phyloP scores from a whole-genome alignment of 116 monocot genomes.

The Trichopus zeylanicus region DNA sequence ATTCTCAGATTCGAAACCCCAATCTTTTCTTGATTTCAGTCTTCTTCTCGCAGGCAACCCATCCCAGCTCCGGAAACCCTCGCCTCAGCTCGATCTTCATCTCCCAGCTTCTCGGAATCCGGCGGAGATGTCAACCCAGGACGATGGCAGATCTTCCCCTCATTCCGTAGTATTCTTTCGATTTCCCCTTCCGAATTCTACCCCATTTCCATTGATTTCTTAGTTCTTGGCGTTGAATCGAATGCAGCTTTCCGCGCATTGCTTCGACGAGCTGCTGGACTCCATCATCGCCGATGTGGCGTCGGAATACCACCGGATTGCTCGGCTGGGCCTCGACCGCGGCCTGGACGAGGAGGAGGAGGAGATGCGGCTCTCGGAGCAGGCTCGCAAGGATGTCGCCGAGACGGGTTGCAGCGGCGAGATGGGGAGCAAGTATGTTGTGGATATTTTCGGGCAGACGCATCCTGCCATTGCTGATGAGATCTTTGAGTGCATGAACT shows the following conservation, averaged over 20 bases:
- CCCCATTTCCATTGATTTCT: background rate
- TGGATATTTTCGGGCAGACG: conserved; percentile 88
- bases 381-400: conserved; percentile 32
- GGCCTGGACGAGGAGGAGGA: conserved; percentile 87
- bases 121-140: conserved; percentile 15
- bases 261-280: conserved; percentile 69
- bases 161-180: conserved; percentile 16
- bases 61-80: background rate
- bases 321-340: conserved; percentile 74
- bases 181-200: background rate
- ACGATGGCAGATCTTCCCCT: conserved; percentile 25
- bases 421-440: conserved; percentile 54
- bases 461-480: conserved; percentile 84
- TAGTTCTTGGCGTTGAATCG: background rate
- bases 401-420: conserved; percentile 44
- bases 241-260: conserved; percentile 27
- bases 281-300: conserved; percentile 82
- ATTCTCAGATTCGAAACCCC: conserved; percentile 1
- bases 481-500: conserved; percentile 93
- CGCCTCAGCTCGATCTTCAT: background rate
- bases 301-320: conserved; percentile 92
- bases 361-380: conserved; percentile 63
- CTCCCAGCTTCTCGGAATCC: background rate
- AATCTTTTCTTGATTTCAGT: background rate
- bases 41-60: background rate